Evolutionary conservation across 176 grass and related monocot genomes (phyloP), one percentile per base, ranked within the genome.

Genomic region (Tillandsia leiboldiana): DNA sequence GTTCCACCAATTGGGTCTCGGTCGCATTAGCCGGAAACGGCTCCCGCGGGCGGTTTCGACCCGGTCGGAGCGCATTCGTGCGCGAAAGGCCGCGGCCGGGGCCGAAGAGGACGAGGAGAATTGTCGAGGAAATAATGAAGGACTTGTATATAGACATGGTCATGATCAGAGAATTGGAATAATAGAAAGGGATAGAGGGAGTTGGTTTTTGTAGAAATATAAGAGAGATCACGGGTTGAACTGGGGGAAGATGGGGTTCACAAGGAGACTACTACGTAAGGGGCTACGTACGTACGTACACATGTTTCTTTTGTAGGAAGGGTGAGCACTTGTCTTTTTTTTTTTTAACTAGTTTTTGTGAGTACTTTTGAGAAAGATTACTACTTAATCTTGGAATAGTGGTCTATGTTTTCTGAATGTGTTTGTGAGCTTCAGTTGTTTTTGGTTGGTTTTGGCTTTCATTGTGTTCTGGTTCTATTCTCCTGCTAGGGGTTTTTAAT

Each of bases 1-100:
- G 70, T 79, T 99, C 82, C 67, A 88, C 70, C 66, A 83, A 48
- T 73, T 94, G 72, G 51, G 49, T 54, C 51, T 33, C 59, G 58
- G 95, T 88, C 66, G 90, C 73, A 74, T 99, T 86, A 71, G 26
- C 74, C 22, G 86, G 72, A 57, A 82, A 87, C 47, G 73, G 86
- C 75, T 74, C 85, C 49, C 71, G 42, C 1, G 58, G 53, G 54
- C 18, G 26, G 56, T 50, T 77, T 29, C 53, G 50, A 26, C 79
- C 77, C 1, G 82, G 63, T 72, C 84, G 74, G 66, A 99, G 80
- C 3, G 70, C 51, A 69, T 82, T 90, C 9, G 79, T 90, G 47
- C 81, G 91, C 64, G 68, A 84, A 22, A 66, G 15, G 54, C 70
- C 76, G 22, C 23, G 66, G 61, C 9, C 58, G 3, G 70, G 61